Base-by-base conservation (phyloP, 2,329 filamentous ascomycete species). In the Aquanectria penicillioides region DNA sequence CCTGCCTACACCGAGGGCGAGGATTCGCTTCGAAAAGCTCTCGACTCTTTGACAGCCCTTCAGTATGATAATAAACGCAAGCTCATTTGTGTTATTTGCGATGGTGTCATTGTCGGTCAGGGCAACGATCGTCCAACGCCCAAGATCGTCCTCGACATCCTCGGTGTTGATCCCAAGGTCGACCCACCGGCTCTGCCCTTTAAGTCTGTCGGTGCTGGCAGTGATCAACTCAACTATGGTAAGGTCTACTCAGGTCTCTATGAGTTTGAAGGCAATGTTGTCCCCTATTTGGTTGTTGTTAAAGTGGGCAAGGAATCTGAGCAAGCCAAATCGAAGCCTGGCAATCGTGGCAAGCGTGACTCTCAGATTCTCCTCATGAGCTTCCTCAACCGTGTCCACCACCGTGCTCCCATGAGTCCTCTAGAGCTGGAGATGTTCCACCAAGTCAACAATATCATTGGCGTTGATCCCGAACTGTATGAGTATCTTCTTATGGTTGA, bases 11-110 rank as follows among this genome's bases (percentile, higher is more conserved):
- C 95, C 0, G 95, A 99, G 81, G 95, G 93, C 69, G 95, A 99
- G 81, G 95, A 99, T 70, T 94, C 94, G 4, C 81, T 99, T 8
- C 86, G 95, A 53, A 96, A 97, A 73, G 94, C 93, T 49, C 83
- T 99, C 3, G 95, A 99, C 74, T 98, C 95, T 1, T 84, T 98
- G 58, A 97, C 95, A 13, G 93, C 94, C 11, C 84, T 99, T 13
- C 90, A 97, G 67, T 99, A 99, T 69, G 95, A 99, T 78, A 97
- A 99, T 79, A 99, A 99, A 82, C 86, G 95, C 63, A 99, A 99
- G 79, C 86, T 99, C 22, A 94, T 99, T 65, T 95, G 90, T 69
- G 92, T 99, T 61, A 92, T 99, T 67, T 99, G 95, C 73, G 95
- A 99, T 71, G 95, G 95, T 78, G 92, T 97, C 83, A 96, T 98